Evolutionary conservation across 1,284 basidiomycete species (phyloP).

Genomic region (Singerocomus inundabilis): DNA sequence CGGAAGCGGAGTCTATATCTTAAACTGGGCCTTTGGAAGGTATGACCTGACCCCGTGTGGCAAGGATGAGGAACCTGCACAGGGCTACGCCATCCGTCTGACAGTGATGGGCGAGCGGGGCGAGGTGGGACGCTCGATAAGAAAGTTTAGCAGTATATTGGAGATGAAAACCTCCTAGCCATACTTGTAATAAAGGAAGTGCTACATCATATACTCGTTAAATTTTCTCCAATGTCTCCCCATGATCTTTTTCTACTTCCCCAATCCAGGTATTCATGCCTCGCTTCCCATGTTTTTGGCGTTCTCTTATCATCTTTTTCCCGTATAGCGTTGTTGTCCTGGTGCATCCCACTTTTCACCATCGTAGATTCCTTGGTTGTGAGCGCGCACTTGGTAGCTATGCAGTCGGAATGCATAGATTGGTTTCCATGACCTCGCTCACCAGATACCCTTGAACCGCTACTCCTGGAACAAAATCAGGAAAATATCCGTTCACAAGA

Average conservation of each 20-base stretch:
- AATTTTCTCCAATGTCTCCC: constrained; percentile 14
- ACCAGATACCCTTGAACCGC: background rate
- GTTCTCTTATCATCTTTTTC: constrained; percentile 3
- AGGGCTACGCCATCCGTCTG: constrained; percentile 48
- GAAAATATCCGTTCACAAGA: constrained; percentile 38
- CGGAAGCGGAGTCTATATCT: constrained; percentile 50
- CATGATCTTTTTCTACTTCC: constrained; percentile 55
- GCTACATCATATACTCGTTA: constrained; percentile 10
- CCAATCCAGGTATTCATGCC: constrained; percentile 46
- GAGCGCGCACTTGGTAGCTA: constrained; percentile 41
- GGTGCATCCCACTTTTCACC: constrained; percentile 61
- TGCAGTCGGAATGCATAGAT: constrained; percentile 15
- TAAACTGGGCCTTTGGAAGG: constrained; percentile 92
- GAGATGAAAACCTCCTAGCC: constrained; percentile 33
- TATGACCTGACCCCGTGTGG: constrained; percentile 59
- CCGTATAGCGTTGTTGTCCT: constrained; percentile 51
- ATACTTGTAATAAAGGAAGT: constrained; percentile 13
- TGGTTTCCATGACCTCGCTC: constrained; percentile 16
- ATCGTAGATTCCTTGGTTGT: constrained; percentile 52
- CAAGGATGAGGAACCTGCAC: constrained; percentile 33
- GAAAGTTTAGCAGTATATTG: constrained; percentile 55
- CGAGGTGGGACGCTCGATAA: constrained; percentile 63
- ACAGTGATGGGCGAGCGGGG: constrained; percentile 89
- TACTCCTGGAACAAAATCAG: constrained; percentile 1
- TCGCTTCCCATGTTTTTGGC: background rate